A percentile compares a stretch with the other conserved stretches of the same genome.
phyloP scores from a whole-genome alignment of 148 eudicot genomes.

The Agrostemma githago region DNA sequence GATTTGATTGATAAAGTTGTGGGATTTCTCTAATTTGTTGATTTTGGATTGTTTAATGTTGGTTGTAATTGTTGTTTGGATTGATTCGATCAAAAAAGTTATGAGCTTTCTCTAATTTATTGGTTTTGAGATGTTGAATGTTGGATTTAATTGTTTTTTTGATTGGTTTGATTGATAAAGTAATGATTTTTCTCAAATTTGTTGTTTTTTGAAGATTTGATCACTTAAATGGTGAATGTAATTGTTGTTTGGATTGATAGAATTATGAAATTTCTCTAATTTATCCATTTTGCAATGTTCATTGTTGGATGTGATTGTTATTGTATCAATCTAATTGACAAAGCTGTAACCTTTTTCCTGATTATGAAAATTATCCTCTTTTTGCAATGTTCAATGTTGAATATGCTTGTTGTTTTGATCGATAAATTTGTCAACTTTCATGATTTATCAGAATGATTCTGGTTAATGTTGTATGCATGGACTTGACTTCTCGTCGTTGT shows the following conservation, averaged over 20 bases:
- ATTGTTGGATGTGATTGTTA: too few relatives aligned
- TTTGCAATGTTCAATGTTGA: not conserved
- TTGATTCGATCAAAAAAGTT: not conserved
- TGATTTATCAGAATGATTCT: not conserved
- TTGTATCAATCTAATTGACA: too few relatives aligned
- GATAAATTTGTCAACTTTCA: not conserved
- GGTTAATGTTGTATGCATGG: not conserved
- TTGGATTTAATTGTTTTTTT: not conserved
- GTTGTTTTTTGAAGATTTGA: too few relatives aligned
- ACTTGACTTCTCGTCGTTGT: constrained; percentile 3
- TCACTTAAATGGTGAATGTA: too few relatives aligned
- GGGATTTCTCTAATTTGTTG: too few relatives aligned
- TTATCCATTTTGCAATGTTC: too few relatives aligned
- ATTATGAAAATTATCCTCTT: too few relatives aligned
- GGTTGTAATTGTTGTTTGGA: not conserved
- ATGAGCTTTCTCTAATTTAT: not conserved
- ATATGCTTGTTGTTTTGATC: not conserved
- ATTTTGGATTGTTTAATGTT: not conserved
- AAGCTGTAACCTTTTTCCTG: too few relatives aligned
- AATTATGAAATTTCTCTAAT: too few relatives aligned
- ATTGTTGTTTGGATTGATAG: too few relatives aligned
- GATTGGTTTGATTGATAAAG: not conserved
- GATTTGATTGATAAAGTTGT: too few relatives aligned
- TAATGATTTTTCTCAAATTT: not conserved
- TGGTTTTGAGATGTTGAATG: not conserved